phyloP scores from a whole-genome alignment of 257 asterid genomes.

The Voacanga thouarsii region DNA sequence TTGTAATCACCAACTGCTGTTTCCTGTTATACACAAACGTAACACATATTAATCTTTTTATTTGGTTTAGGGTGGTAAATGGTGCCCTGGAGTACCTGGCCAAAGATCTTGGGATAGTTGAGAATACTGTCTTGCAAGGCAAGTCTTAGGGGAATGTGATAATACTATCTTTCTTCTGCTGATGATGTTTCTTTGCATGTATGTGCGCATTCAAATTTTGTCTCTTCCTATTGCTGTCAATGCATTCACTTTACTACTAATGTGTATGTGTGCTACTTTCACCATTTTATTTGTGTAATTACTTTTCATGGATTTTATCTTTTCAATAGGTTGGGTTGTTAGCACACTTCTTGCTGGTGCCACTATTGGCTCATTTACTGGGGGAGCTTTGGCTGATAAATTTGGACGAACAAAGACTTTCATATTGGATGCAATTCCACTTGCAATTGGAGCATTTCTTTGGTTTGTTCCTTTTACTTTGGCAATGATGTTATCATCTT shows the following conservation, averaged over 20 bases:
- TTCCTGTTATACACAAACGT: background rate
- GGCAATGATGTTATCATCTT: conserved; percentile 7
- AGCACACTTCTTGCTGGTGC: conserved; percentile 98
- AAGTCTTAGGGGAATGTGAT: conserved; percentile 27
- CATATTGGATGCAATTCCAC: conserved; percentile 84
- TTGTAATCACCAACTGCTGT: background rate
- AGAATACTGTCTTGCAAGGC: conserved; percentile 80
- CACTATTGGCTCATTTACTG: conserved; percentile 92
- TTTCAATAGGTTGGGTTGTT: conserved; percentile 81
- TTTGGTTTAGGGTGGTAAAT: conserved; percentile 78
- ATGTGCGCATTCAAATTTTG: background rate
- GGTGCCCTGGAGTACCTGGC: conserved; percentile 93
- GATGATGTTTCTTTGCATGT: background rate
- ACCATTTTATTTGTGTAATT: conserved; percentile 13
- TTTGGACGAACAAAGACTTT: conserved; percentile 94
- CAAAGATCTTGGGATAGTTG: conserved; percentile 79
- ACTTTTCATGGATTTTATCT: conserved; percentile 12
- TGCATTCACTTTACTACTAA: background rate
- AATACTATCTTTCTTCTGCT: background rate
- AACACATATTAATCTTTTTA: background rate
- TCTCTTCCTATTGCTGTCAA: background rate
- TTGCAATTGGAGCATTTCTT: conserved; percentile 79
- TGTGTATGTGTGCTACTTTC: background rate
- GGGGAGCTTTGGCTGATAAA: conserved; percentile 91
- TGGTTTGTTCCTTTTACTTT: conserved; percentile 53